Evolutionary conservation across 768 basidiomycete genomes (phyloP), one percentile per base, ranked within the genome.

Genomic region (Calvatia gigantea): DNA sequence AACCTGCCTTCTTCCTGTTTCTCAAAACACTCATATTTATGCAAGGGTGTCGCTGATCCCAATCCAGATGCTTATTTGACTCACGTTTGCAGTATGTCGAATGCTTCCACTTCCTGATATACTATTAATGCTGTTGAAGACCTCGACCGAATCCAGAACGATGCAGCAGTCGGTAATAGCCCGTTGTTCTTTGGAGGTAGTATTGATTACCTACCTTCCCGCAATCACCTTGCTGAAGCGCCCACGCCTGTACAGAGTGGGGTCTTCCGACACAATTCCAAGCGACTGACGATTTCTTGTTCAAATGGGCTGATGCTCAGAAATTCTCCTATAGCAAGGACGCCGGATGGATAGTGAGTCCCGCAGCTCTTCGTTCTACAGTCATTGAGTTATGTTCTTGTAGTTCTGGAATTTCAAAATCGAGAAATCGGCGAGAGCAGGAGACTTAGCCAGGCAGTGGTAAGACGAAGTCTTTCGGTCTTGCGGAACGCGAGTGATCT

Each of bases 261-360:
- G 67, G 78, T 15, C 74, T 89, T 19, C 65, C 85, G 9, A 89
- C 87, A 1, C 75, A 86, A 57, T 89, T 88, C 67, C 46, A 66
- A 28, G 83, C 87, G 4, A 79, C 82, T 2, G 77, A 87, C 50
- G 76, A 64, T 0, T 89, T 89, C 72, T 66, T 89, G 39, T 58
- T 48, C 55, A 69, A 85, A 62, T 89, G 87, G 87, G 87, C 86
- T 9, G 88, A 89, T 60, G 85, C 87, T 23, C 87, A 89, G 67
- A 89, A 89, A 65, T 68, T 82, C 35, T 73, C 79, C 1, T 89
- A 88, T 51, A 75, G 77, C 51, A 68, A 85, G 57, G 75, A 77
- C 31, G 75, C 77, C 2, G 87, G 87, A 25, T 89, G 86, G 86
- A 75, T 88, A 38, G 85, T 86, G 59, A 69, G 83, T 74, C 57